These are phyloP conservation scores for Clitoria ternatea DNA, from an alignment of 306 rosid species.

Conservation along the genomic window DNA sequence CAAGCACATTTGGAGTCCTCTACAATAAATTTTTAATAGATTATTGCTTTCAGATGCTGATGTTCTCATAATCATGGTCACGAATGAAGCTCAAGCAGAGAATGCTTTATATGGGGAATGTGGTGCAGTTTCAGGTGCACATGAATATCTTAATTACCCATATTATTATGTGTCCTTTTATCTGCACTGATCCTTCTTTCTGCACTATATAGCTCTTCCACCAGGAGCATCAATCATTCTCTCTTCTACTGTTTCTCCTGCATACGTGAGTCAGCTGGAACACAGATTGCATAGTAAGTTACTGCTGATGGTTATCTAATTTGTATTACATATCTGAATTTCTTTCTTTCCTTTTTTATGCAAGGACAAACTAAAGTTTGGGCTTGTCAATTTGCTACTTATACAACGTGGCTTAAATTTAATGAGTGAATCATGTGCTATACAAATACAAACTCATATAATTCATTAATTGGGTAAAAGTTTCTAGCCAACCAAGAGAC, in stretches of 20 bases:
- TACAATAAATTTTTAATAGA: constrained; percentile 1
- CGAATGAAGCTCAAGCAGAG: constrained; percentile 88
- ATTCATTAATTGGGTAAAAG: not conserved
- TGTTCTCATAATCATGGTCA: constrained; percentile 84
- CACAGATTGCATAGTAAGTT: constrained; percentile 68
- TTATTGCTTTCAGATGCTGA: constrained; percentile 64
- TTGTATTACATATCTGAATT: constrained; percentile 11
- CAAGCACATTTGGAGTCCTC: not conserved
- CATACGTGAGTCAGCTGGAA: constrained; percentile 77
- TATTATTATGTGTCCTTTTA: not conserved
- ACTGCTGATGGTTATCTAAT: constrained; percentile 22
- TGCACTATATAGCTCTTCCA: constrained; percentile 60
- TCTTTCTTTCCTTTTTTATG: constrained; percentile 9
- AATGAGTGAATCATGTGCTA: not conserved
- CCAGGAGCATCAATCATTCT: constrained; percentile 75
- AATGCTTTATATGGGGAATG: constrained; percentile 69
- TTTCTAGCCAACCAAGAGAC: constrained; percentile 9
- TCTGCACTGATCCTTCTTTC: constrained; percentile 30
- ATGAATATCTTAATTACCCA: constrained; percentile 22
- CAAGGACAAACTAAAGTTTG: constrained; percentile 3
- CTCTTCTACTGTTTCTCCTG: constrained; percentile 97
- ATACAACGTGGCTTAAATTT: not conserved
- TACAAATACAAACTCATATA: not conserved
- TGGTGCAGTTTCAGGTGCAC: constrained; percentile 86
- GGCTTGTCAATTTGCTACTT: constrained; percentile 5